Base-by-base conservation (phyloP, 345 rosid species). In the Hirschfeldia incana region DNA sequence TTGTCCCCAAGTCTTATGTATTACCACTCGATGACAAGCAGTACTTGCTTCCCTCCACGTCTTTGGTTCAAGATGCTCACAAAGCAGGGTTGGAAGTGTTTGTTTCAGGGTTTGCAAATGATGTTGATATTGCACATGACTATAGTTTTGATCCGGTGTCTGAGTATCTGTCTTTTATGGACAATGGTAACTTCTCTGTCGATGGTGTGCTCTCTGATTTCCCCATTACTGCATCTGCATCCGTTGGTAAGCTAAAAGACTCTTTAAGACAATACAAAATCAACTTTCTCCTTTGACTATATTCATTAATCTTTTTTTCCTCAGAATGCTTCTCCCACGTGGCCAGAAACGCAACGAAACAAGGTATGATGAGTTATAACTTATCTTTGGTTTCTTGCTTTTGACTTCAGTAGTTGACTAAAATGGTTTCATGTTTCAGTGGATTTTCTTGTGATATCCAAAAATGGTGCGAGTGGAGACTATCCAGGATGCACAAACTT, bases 401-500 rank as follows among this genome's bases (percentile, higher is more conserved):
- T 33, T 61, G 29, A 76, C 29, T 29, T 39, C 69, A 17, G 34
- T 42, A n/a, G 39, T 29, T 78, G 72, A 68, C 49, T 51, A 58
- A 8, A 64, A 67, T 39, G 71, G 63, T 70, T 78, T 78, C 37
- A 83, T 70, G 37, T 49, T 68, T 58, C 85, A 93, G 98, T 34
- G 13, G 42, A 79, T 7, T 67, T 87, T 44, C 78, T 77, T 73
- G 85, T 95, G 80, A 89, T 95, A 74, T 85, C 98, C 6, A 84
- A 80, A 69, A 71, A 87, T 80, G 97, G 98, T 76, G 98, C 99
- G 33, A 95, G 99, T 73, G 99, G 99, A 69, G 97, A 93, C 83
- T 91, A 76, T 82, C 97, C 99, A 17, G 88, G 94, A 65, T 93
- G 97, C 75, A 93, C 99, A 32, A 76, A 93, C 82, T 13, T 78